These are phyloP conservation scores for Chaetomium sp. DNA, from an alignment of 2,329 filamentous ascomycete genomes.

Conservation along the genomic window DNA sequence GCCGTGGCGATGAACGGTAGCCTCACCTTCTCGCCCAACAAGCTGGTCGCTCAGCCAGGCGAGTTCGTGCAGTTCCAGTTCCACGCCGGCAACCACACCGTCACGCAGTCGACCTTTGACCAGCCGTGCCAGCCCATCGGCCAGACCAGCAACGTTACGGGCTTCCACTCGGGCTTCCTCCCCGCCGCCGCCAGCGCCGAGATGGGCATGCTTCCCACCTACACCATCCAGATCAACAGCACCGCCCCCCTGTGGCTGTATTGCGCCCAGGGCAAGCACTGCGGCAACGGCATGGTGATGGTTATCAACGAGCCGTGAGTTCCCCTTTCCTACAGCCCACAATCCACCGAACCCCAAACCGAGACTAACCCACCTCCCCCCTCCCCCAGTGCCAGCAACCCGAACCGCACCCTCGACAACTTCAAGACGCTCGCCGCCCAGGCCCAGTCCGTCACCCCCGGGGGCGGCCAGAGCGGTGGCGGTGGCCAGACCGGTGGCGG, in stretches of 20 bases:
- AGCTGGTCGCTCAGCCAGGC: conserved; percentile 63
- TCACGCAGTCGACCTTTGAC: conserved; percentile 76
- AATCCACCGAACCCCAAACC: too few species aligned
- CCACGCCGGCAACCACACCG: conserved; percentile 71
- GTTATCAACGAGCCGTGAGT: conserved; percentile 74
- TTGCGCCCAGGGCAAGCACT: conserved; percentile 75
- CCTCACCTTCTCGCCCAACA: conserved; percentile 67
- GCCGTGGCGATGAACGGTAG: conserved; percentile 52
- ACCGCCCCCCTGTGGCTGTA: conserved; percentile 76
- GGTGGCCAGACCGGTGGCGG: conserved; percentile 26
- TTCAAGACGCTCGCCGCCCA: conserved; percentile 49
- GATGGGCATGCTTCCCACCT: conserved; percentile 62
- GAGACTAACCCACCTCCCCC: conserved; percentile 4
- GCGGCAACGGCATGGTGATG: conserved; percentile 73
- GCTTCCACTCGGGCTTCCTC: conserved; percentile 70
- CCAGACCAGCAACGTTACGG: conserved; percentile 54
- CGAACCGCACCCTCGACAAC: conserved; percentile 52
- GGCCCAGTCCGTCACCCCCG: conserved; percentile 39
- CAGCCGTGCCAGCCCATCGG: conserved; percentile 66
- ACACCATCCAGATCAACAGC: conserved; percentile 69
- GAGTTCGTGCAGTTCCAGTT: conserved; percentile 70
- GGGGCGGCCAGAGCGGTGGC: neutral
- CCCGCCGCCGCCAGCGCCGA: conserved; percentile 57
- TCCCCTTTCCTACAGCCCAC: too few species aligned
- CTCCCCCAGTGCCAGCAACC: conserved; percentile 53